Evolutionary conservation across 306 rosid genomes (phyloP), one percentile per base, ranked within the genome.

Genomic region (Crataegus laevigata): DNA sequence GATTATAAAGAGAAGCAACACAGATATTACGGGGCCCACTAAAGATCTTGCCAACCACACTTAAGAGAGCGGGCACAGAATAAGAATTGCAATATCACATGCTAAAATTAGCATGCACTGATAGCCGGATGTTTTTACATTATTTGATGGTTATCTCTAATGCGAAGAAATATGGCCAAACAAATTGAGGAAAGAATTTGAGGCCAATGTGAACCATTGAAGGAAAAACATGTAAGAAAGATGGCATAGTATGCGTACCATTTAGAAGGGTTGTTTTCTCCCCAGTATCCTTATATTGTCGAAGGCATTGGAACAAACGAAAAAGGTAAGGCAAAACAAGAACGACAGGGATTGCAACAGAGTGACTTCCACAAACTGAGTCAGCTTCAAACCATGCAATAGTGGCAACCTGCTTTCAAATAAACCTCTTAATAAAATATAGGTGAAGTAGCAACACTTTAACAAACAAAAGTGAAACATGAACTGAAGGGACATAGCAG

Each of bases 381-480:
- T 96, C 99, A 74, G 97, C 99, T 90, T 96, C 99, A 82, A 96
- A 89, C 98, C 99, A 96, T 36, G 98, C 99, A 80, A 96, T 92
- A 68, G 99, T 96, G 61, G 99, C 99, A 87, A 96, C 99, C 99
- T 96, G 85, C 36, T 73, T 70, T 54, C 68, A 78, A 47, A 63
- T 18, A 82, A 45, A 57, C 51, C 67, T 73, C 74, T 71, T 65
- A 77, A 74, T 66, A 81, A 68, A 38, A 77, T 47, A 76, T 10
- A 82, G 75, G 52, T 58, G 66, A 79, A 87, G 60, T 11, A 38
- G 26, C 38, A 45, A 45, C 70, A 32, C 52, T 14, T 60, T 42
- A 40, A 14, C 32, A 45, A 14, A 74, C 32, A 45, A 62, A 61
- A 43, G 61, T 45, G 17, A 69, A 69, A 62, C 21, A 75, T 12